Evolutionary conservation across 2,329 filamentous ascomycete species (phyloP).

Genomic region (Aspergillus arachidicola): DNA sequence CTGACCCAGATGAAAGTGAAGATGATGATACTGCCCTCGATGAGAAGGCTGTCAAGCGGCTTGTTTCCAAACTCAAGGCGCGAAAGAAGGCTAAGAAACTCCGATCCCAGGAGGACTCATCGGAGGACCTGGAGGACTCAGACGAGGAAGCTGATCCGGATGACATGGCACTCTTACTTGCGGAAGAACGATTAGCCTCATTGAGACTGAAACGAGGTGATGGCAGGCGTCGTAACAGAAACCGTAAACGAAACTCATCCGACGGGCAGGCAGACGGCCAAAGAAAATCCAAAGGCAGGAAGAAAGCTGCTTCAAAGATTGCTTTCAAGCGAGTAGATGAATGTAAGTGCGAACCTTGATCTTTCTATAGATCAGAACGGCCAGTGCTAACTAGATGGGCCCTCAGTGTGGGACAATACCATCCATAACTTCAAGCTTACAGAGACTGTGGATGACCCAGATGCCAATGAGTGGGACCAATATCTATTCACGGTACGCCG

Average conservation of each 20-base stretch:
- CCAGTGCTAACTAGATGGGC: not conserved
- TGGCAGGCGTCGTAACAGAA: conserved; percentile 18
- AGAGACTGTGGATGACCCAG: conserved; percentile 67
- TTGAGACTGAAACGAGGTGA: conserved; percentile 24
- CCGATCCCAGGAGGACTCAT: conserved; percentile 30
- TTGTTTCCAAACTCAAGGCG: conserved; percentile 35
- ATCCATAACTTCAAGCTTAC: conserved; percentile 69
- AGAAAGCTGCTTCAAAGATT: conserved; percentile 56
- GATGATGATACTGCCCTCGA: conserved; percentile 30
- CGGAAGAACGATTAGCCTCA: conserved; percentile 26
- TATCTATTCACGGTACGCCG: conserved; percentile 83
- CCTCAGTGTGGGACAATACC: conserved; percentile 53
- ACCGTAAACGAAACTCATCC: conserved; percentile 17
- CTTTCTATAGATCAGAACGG: not conserved
- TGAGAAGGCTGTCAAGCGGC: conserved; percentile 35
- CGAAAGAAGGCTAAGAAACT: conserved; percentile 37
- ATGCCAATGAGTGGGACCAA: conserved; percentile 69
- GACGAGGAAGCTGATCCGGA: conserved; percentile 32
- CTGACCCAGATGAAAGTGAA: conserved; percentile 31
- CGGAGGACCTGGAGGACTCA: conserved; percentile 35
- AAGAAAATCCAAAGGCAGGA: conserved; percentile 40
- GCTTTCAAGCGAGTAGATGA: conserved; percentile 72
- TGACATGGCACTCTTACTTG: conserved; percentile 24
- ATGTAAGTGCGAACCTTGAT: conserved; percentile 35
- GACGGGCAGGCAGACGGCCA: conserved; percentile 17